These are phyloP conservation scores for Malassezia yamatoensis DNA, from an alignment of 1,284 basidiomycete species.

Conservation along the genomic window DNA sequence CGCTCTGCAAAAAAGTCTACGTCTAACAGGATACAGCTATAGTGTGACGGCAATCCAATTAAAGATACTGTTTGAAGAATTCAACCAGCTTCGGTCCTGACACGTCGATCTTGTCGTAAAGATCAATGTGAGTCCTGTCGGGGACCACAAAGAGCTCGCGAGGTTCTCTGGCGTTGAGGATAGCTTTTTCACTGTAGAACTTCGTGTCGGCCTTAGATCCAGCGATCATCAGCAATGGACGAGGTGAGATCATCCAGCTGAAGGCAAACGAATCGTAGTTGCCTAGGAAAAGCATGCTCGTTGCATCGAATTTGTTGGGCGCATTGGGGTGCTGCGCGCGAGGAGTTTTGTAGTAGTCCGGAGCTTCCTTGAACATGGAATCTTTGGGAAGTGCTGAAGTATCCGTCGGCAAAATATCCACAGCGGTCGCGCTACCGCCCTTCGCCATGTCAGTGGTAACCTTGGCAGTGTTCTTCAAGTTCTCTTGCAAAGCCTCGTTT, in stretches of 20 bases:
- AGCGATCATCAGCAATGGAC: not conserved
- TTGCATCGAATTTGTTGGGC: not conserved
- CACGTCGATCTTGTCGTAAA: not conserved
- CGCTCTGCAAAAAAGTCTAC: too few relatives aligned
- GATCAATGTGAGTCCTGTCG: not conserved
- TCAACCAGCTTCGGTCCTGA: not conserved
- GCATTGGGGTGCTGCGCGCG: constrained; percentile 1
- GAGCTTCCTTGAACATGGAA: not conserved
- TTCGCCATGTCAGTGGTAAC: not conserved
- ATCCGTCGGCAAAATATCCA: not conserved
- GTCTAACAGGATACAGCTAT: too few relatives aligned
- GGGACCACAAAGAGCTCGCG: not conserved
- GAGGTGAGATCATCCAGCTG: not conserved
- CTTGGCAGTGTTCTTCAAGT: not conserved
- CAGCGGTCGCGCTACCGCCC: not conserved
- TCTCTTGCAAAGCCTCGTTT: not conserved
- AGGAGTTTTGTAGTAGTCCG: constrained; percentile 1
- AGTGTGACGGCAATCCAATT: too few relatives aligned
- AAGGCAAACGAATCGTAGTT: constrained; percentile 6
- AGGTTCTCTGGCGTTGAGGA: not conserved
- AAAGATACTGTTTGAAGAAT: not conserved
- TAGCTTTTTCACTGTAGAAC: not conserved
- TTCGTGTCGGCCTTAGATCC: not conserved
- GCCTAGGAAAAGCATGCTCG: not conserved
- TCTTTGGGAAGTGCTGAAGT: not conserved